phyloP scores from a whole-genome alignment of 148 eudicot species.

The Silene uniflora region DNA sequence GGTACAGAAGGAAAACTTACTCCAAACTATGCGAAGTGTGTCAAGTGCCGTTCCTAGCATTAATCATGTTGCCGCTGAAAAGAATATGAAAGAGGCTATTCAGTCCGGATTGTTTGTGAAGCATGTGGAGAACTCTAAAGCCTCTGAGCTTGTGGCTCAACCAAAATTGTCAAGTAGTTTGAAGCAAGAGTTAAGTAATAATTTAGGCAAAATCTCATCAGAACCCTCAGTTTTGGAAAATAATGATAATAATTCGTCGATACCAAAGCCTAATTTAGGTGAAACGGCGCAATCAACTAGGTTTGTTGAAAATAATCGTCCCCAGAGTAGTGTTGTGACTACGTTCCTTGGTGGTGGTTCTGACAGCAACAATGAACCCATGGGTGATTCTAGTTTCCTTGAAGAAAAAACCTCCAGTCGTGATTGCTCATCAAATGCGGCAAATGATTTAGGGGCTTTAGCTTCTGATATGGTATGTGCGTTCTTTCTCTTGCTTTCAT shows the following conservation, averaged over 20 bases:
- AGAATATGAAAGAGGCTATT: constrained; percentile 6
- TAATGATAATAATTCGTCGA: constrained; percentile 12
- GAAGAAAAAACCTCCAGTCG: constrained; percentile 11
- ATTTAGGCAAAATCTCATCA: constrained; percentile 11
- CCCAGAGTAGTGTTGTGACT: not conserved
- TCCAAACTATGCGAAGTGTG: constrained; percentile 36
- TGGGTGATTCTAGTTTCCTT: constrained; percentile 20
- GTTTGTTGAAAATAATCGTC: not conserved
- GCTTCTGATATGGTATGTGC: constrained; percentile 38
- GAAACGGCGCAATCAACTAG: constrained; percentile 4
- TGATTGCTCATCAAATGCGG: constrained; percentile 18
- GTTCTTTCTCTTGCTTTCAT: not conserved
- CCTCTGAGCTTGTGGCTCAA: constrained; percentile 18
- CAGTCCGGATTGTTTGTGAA: constrained; percentile 18
- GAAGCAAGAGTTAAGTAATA: constrained; percentile 25
- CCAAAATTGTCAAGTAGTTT: constrained; percentile 16
- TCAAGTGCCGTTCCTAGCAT: constrained; percentile 25
- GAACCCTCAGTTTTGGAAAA: constrained; percentile 19
- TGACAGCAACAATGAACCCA: constrained; percentile 10
- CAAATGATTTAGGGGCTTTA: constrained; percentile 11
- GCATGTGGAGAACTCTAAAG: not conserved
- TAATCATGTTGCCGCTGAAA: constrained; percentile 22
- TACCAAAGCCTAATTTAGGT: constrained; percentile 7
- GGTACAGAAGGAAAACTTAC: constrained; percentile 40
- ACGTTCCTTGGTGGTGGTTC: constrained; percentile 4